A percentile compares a stretch with the other conserved stretches of the same genome.
phyloP scores from a whole-genome alignment of 2,329 filamentous ascomycete species.

The Teratosphaeriaceae sp. region DNA sequence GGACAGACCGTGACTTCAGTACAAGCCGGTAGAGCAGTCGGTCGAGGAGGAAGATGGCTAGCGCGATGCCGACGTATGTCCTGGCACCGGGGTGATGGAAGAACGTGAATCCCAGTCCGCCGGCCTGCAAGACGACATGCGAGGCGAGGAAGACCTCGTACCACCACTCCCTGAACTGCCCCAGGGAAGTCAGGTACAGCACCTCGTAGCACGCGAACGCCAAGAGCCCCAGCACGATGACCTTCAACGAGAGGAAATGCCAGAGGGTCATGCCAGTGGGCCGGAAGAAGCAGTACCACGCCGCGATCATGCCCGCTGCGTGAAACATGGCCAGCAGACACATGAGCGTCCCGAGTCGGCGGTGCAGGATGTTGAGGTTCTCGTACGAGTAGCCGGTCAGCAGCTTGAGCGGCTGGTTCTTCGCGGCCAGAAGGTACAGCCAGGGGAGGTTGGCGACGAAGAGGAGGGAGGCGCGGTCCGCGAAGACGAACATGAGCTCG shows the following conservation, averaged over 20 bases:
- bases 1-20: constrained; percentile 44
- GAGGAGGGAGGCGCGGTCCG: constrained; percentile 51
- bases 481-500: constrained; percentile 51
- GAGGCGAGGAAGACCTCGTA: constrained; percentile 57
- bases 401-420: constrained; percentile 56
- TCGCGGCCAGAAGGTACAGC: constrained; percentile 58
- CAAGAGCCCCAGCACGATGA: constrained; percentile 49
- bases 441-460: constrained; percentile 47
- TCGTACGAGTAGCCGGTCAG: constrained; percentile 61
- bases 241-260: constrained; percentile 45
- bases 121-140: constrained; percentile 52
- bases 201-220: constrained; percentile 53
- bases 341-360: constrained; percentile 55
- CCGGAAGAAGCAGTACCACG: constrained; percentile 48
- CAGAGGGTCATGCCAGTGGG: constrained; percentile 39
- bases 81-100: constrained; percentile 51
- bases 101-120: constrained; percentile 51
- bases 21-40: constrained; percentile 50
- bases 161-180: constrained; percentile 52
- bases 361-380: constrained; percentile 59
- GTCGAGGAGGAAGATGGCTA: constrained; percentile 53
- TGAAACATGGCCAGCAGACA: constrained; percentile 55
- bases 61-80: constrained; percentile 47
- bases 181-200: constrained; percentile 57
- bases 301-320: constrained; percentile 46